phyloP scores from a whole-genome alignment of 495 filamentous ascomycete genomes.

The Aspergillus kassunensis region DNA sequence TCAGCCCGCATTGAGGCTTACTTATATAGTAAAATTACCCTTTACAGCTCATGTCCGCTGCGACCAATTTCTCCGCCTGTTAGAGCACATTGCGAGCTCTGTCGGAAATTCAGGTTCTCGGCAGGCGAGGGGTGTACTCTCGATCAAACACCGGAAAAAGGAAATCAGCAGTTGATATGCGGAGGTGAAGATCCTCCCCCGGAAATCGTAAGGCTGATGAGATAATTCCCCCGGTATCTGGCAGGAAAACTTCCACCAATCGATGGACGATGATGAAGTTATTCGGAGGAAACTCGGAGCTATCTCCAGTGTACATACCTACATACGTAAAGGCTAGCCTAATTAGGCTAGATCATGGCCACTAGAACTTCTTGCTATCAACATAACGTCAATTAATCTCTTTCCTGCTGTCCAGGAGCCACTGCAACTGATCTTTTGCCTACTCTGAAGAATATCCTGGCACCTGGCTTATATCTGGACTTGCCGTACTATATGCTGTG shows the following conservation, averaged over 20 bases:
- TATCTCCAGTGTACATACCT: no score
- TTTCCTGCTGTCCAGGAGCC: no score
- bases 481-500: no score
- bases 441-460: no score
- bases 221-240: constrained; percentile 11
- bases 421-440: no score
- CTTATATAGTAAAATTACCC: not conserved
- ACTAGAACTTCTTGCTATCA: no score
- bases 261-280: no score
- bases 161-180: not conserved
- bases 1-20: not conserved
- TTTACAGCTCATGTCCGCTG: not conserved
- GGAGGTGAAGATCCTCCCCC: not conserved
- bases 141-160: not conserved
- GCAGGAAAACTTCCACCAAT: constrained; percentile 9
- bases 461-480: no score
- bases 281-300: no score
- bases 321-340: no score
- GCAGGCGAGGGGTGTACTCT: not conserved
- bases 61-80: constrained; percentile 34
- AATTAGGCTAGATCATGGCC: no score
- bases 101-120: not conserved
- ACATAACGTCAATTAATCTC: no score
- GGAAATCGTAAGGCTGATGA: not conserved
- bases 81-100: constrained; percentile 4